Evolutionary conservation across 768 basidiomycete species (phyloP), one percentile per base, ranked within the genome.

Genomic region (Trametes elegans): DNA sequence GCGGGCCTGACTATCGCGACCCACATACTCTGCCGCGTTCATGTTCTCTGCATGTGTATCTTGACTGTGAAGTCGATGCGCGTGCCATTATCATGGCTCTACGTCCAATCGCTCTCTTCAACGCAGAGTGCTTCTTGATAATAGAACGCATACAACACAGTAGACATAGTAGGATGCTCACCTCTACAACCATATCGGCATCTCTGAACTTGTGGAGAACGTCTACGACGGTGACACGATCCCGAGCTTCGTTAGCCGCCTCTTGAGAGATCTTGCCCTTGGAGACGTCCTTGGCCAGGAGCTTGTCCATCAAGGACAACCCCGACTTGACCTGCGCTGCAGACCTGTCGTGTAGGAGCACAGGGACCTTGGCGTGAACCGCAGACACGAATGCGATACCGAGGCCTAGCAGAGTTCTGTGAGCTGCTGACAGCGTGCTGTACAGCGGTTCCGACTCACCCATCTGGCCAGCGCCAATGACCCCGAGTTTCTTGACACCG

Each of bases 111-210:
- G n/a, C n/a, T n/a, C n/a, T n/a, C n/a, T n/a, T n/a, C n/a, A n/a
- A 19, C 16, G 9, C n/a, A 34, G 6, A 48, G 45, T n/a, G 5
- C 5, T 9, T 18, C 6, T 16, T 18, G 31, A n/a, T 11, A 10
- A 3, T 7, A 29, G n/a, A n/a, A n/a, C n/a, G 13, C 19, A 16
- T 26, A 18, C 19, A 21, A 56, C 32, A n/a, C 21, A n/a, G n/a
- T n/a, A 27, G 29, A 18, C 2, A 40, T 28, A 38, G 19, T 28
- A 38, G 28, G 24, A 10, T 4, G 68, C 78, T 51, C 57, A 88
- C 91, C 82, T 98, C 95, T 43, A 98, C 77, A 39, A 93, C 90
- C 82, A 98, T 86, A 66, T 96, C 93, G 7, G 85, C 88, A 65
- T 94, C 93, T 43, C 84, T 76, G 61, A 93, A 64, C 2, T 76